Evolutionary conservation across 2,329 filamentous ascomycete species (phyloP).

Genomic region (Passalora sequoiae): DNA sequence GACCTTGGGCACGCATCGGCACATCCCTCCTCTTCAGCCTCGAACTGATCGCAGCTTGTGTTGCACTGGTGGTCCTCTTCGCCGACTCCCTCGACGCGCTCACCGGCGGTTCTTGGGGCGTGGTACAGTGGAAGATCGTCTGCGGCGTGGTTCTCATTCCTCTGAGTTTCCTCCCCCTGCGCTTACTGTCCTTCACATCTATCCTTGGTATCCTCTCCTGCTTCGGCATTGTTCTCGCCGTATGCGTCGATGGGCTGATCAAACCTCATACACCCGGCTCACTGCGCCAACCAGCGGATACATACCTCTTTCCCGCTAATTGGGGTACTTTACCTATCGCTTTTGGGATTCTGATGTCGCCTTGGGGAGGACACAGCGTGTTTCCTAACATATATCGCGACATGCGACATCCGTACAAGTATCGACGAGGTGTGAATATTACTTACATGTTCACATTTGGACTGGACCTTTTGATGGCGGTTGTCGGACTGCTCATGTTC

Average conservation of each 20-base stretch:
- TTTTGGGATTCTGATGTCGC: slow-evolving; percentile 83
- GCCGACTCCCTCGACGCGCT: slow-evolving; percentile 82
- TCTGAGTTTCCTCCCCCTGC: slow-evolving; percentile 77
- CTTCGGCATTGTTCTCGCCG: slow-evolving; percentile 77
- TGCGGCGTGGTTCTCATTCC: slow-evolving; percentile 75
- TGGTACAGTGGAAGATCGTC: slow-evolving; percentile 76
- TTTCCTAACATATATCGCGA: slow-evolving; percentile 83
- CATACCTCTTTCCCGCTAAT: slow-evolving; percentile 76
- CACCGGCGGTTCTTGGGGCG: slow-evolving; percentile 60
- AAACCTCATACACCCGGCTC: slow-evolving; percentile 78
- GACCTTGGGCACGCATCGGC: slow-evolving; percentile 69
- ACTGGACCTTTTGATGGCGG: slow-evolving; percentile 74
- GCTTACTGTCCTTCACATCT: slow-evolving; percentile 81
- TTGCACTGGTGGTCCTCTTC: slow-evolving; percentile 87
- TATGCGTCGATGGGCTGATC: slow-evolving; percentile 78
- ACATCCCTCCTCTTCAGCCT: slow-evolving; percentile 83
- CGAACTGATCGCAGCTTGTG: slow-evolving; percentile 80
- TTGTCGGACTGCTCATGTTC: slow-evolving; percentile 89
- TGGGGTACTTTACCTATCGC: slow-evolving; percentile 84
- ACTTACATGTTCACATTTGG: slow-evolving; percentile 82
- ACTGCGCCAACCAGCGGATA: slow-evolving; percentile 70
- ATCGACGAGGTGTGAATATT: slow-evolving; percentile 64
- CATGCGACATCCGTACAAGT: slow-evolving; percentile 79
- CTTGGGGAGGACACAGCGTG: slow-evolving; percentile 65
- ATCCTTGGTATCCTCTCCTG: slow-evolving; percentile 89